phyloP scores from a whole-genome alignment of 768 basidiomycete genomes.

The Calocybe indica region DNA sequence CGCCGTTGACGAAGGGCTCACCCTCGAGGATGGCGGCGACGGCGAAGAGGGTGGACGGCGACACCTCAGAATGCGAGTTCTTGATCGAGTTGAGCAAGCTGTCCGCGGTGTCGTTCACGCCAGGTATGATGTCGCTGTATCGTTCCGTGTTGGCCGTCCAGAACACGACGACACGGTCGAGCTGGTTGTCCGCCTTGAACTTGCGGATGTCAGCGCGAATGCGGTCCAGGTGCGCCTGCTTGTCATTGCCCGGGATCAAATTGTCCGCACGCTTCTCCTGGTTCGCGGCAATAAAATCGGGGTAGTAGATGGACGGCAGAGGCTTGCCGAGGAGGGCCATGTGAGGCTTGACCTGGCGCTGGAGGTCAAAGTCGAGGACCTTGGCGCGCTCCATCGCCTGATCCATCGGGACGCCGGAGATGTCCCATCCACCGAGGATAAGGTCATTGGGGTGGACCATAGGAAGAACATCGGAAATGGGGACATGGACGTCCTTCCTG shows the following conservation, averaged over 20 bases:
- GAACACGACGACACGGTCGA: conserved; percentile 90
- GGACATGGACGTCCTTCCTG: conserved; percentile 89
- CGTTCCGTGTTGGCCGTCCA: conserved; percentile 99
- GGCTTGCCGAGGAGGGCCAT: conserved; percentile 79
- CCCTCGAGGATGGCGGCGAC: conserved; percentile 94
- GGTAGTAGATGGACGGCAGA: conserved; percentile 94
- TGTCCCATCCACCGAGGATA: conserved; percentile 98
- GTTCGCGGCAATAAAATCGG: conserved; percentile 97
- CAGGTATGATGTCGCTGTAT: conserved; percentile 90
- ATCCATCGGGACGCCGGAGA: conserved; percentile 80
- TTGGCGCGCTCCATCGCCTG: conserved; percentile 90
- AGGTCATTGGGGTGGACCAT: conserved; percentile 99
- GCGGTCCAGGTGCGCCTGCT: conserved; percentile 87
- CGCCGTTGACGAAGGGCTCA: conserved; percentile 94
- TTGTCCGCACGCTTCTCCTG: conserved; percentile 96
- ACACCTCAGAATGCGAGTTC: conserved; percentile 86
- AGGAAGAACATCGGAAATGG: conserved; percentile 87
- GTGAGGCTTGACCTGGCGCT: conserved; percentile 87
- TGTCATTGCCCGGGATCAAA: conserved; percentile 77
- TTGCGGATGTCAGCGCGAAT: conserved; percentile 90
- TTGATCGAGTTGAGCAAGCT: conserved; percentile 81
- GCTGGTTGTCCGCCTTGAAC: conserved; percentile 78
- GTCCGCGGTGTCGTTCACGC: conserved; percentile 92
- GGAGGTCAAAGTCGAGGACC: conserved; percentile 94
- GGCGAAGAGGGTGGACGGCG: conserved; percentile 93